Conservation (phyloP, 495 filamentous ascomycete species). For the Aspergillus nidulans region DNA sequence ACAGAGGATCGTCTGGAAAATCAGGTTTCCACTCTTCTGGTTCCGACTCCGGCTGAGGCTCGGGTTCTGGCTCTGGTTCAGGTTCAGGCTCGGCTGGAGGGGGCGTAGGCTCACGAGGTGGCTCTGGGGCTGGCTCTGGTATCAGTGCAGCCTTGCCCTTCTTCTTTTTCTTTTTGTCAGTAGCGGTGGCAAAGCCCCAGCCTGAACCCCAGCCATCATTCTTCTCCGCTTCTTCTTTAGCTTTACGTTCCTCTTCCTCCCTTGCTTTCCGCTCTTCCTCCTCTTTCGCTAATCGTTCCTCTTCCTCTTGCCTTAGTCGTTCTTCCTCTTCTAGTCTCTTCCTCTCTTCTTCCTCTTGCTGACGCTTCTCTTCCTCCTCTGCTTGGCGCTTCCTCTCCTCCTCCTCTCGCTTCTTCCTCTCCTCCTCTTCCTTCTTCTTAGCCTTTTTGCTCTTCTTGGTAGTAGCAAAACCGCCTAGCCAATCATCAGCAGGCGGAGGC, state of each 20-base stretch:
- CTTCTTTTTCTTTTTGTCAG: conserved; percentile 23
- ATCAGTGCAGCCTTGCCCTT: conserved; percentile 14
- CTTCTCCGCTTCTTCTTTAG: conserved; percentile 18
- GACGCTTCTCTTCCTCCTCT: conserved; percentile 15
- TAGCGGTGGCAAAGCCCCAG: conserved; percentile 9
- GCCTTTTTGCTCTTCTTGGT: conserved; percentile 38
- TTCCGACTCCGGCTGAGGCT: conserved; percentile 28
- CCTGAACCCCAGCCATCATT: conserved; percentile 12
- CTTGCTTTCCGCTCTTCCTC: conserved; percentile 23
- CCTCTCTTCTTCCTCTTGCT: conserved; percentile 17
- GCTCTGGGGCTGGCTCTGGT: conserved; percentile 25
- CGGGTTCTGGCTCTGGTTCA: conserved; percentile 28
- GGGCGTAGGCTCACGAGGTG: conserved; percentile 25
- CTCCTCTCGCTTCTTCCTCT: conserved; percentile 21
- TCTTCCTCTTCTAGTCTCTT: conserved; percentile 38
- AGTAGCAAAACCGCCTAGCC: conserved; percentile 13
- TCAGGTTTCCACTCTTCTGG: conserved; percentile 23
- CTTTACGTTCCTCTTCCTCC: conserved; percentile 20
- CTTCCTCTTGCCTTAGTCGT: conserved; percentile 13
- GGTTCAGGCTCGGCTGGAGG: conserved; percentile 26
- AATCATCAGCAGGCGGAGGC: conserved; percentile 25
- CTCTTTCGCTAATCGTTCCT: conserved; percentile 22
- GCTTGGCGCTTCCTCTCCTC: conserved; percentile 16
- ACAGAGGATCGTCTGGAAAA: conserved; percentile 34
- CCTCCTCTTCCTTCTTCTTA: conserved; percentile 40